phyloP scores from a whole-genome alignment of 108 stramenopile species.

The Cyclotella choctawhatcheeana region DNA sequence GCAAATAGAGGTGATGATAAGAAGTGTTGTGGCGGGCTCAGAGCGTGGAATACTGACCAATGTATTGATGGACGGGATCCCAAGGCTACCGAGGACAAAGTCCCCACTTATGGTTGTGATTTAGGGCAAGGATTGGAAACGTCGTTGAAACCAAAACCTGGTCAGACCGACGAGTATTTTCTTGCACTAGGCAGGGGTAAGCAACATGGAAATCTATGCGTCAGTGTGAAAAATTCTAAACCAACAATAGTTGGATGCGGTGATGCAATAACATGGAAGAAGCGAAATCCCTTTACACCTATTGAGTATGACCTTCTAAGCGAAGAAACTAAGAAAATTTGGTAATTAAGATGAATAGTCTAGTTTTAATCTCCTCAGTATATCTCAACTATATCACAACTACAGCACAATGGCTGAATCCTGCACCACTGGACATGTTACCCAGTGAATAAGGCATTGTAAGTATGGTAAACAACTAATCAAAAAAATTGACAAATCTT shows the following conservation, averaged over 20 bases:
- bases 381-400: too few relatives aligned
- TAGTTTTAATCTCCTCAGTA: too few relatives aligned
- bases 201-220: conserved; percentile 8
- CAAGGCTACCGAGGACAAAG: not conserved
- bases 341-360: too few relatives aligned
- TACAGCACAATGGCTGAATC: too few relatives aligned
- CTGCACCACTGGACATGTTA: too few relatives aligned
- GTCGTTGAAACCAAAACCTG: conserved; percentile 22
- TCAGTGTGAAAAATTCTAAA: conserved; percentile 10
- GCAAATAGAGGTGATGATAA: conserved; percentile 32
- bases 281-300: conserved; percentile 44
- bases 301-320: conserved; percentile 41
- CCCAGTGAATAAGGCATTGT: too few relatives aligned
- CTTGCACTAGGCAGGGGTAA: conserved; percentile 25
- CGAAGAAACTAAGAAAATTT: conserved; percentile 25
- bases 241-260: conserved; percentile 24
- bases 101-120: conserved; percentile 37
- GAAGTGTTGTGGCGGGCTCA: conserved; percentile 40
- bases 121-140: conserved; percentile 41
- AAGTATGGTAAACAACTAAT: too few relatives aligned
- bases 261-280: conserved; percentile 29
- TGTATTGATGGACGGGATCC: conserved; percentile 39
- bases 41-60: conserved; percentile 54
- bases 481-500: too few relatives aligned
- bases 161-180: conserved; percentile 15